These are phyloP conservation scores for Beauveria caledonica DNA, from an alignment of 2,329 filamentous ascomycete species.

Conservation along the genomic window DNA sequence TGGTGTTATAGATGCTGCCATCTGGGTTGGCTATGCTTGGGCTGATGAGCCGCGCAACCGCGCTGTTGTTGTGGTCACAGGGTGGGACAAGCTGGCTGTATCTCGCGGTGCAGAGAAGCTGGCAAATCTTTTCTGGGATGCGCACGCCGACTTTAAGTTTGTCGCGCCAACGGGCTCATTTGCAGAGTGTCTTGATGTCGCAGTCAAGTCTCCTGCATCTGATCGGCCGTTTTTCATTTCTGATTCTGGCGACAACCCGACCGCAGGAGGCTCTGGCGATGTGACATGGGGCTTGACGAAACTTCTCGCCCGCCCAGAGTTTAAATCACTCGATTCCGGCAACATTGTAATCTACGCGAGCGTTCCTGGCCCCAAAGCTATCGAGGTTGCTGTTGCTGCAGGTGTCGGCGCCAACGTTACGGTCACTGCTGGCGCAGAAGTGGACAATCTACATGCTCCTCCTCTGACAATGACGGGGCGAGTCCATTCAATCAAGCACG, in stretches of 20 bases:
- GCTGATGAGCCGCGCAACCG: slow-evolving; percentile 45
- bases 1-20: slow-evolving; percentile 40
- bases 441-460: slow-evolving; percentile 39
- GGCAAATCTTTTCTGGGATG: slow-evolving; percentile 39
- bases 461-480: slow-evolving; percentile 42
- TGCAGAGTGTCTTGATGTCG: slow-evolving; percentile 37
- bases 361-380: slow-evolving; percentile 37
- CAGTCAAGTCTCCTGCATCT: slow-evolving; percentile 25
- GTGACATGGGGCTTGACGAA: slow-evolving; percentile 42
- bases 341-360: slow-evolving; percentile 44
- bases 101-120: slow-evolving; percentile 34
- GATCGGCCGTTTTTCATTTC: slow-evolving; percentile 44
- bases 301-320: slow-evolving; percentile 37
- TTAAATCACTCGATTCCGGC: slow-evolving; percentile 25
- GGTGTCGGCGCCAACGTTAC: slow-evolving; percentile 40
- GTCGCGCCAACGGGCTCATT: slow-evolving; percentile 42
- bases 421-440: slow-evolving; percentile 41
- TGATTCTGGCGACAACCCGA: slow-evolving; percentile 48
- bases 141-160: slow-evolving; percentile 39
- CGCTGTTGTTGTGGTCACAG: slow-evolving; percentile 41
- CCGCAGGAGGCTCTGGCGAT: slow-evolving; percentile 45
- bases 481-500: slow-evolving; percentile 41
- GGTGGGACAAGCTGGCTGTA: slow-evolving; percentile 36
- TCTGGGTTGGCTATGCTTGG: slow-evolving; percentile 51
- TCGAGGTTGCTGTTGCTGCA: slow-evolving; percentile 32